Evolutionary conservation across 768 basidiomycete genomes (phyloP).

Genomic region (Pisolithus marmoratus): DNA sequence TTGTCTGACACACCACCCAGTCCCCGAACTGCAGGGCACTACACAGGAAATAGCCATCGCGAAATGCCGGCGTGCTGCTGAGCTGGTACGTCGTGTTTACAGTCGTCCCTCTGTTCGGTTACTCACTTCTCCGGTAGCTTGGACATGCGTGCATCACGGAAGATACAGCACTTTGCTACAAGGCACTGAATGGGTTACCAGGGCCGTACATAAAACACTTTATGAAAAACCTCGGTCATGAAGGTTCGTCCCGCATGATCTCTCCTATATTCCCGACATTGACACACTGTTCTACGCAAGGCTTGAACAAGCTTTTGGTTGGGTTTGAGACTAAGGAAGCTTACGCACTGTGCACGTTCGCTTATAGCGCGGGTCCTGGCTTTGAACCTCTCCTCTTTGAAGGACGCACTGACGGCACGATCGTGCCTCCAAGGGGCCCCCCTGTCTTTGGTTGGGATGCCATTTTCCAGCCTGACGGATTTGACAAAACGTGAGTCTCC

Average conservation of each 20-base stretch:
- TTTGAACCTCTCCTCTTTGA: constrained; percentile 78
- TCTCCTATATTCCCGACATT: background rate
- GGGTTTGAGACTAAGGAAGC: constrained; percentile 76
- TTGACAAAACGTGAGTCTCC: constrained; percentile 64
- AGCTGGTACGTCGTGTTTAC: constrained; percentile 46
- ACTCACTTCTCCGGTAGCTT: constrained; percentile 25
- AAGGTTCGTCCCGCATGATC: constrained; percentile 42
- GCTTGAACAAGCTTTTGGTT: constrained; percentile 75
- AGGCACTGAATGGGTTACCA: constrained; percentile 84
- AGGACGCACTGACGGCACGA: constrained; percentile 82
- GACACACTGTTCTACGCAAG: constrained; percentile 28
- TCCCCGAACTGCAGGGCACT: constrained; percentile 91
- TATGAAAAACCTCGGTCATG: constrained; percentile 74
- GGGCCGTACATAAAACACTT: constrained; percentile 98
- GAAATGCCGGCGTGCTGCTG: constrained; percentile 83
- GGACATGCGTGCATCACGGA: constrained; percentile 69
- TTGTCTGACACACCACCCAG: constrained; percentile 34
- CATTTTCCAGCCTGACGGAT: constrained; percentile 72
- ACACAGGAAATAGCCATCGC: constrained; percentile 85
- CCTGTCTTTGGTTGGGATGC: constrained; percentile 88
- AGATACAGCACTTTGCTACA: constrained; percentile 92
- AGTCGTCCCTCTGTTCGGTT: background rate
- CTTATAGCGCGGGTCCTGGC: constrained; percentile 83
- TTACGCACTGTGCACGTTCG: constrained; percentile 93
- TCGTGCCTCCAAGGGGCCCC: constrained; percentile 80